Evolutionary conservation across 768 basidiomycete genomes (phyloP).

Genomic region (Mrakia blollopis): DNA sequence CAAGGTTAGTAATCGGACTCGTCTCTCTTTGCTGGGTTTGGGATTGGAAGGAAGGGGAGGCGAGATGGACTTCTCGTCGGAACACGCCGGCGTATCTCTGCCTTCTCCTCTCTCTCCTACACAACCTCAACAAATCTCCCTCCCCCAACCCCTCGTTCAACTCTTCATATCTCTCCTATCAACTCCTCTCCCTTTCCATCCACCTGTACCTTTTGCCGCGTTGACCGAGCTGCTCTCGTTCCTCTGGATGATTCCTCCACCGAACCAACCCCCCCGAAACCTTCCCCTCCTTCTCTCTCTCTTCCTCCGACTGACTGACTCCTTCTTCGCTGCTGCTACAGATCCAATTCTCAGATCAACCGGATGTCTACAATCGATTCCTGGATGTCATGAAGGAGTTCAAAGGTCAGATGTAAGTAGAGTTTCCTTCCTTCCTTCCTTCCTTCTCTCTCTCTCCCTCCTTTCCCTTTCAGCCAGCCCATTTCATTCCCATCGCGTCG

Average conservation of each 20-base stretch:
- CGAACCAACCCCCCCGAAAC: neutral
- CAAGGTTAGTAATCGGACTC: conserved; percentile 50
- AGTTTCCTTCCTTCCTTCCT: neutral
- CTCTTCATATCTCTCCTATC: neutral
- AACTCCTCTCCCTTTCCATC: neutral
- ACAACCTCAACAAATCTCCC: too few species aligned
- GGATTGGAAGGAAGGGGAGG: neutral
- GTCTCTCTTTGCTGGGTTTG: neutral
- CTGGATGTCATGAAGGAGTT: conserved; percentile 99
- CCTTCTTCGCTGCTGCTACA: conserved; percentile 21
- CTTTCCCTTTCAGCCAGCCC: neutral
- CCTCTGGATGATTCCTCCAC: neutral
- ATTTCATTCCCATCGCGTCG: neutral
- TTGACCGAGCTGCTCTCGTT: too few species aligned
- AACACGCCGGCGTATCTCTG: neutral
- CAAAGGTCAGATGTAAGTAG: conserved; percentile 66
- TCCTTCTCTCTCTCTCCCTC: neutral
- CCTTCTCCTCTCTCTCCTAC: neutral
- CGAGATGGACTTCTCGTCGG: conserved; percentile 14
- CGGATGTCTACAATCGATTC: conserved; percentile 90
- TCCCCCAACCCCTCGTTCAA: neutral
- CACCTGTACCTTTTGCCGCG: neutral
- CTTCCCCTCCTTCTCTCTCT: neutral
- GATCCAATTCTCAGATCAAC: conserved; percentile 77
- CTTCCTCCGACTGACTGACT: conserved; percentile 1